Base-by-base conservation (phyloP, 1,284 basidiomycete genomes). In the Pyrrhoderma noxium region DNA sequence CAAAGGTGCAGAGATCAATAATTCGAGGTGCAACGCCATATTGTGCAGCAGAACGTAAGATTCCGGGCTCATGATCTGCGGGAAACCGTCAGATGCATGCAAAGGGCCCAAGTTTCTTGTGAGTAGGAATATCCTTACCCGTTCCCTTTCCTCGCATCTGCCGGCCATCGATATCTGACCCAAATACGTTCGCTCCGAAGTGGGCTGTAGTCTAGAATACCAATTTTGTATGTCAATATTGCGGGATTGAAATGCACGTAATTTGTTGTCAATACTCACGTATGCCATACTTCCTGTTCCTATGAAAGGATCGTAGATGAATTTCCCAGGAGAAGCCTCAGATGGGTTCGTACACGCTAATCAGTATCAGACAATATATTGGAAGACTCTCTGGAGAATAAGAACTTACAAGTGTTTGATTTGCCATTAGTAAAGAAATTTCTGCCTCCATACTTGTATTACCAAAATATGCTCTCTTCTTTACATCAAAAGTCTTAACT, bases 361-460 rank as follows among this genome's bases (percentile, higher is more conserved):
- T 21, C 13, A 43, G 37, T 31, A 5, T 31, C 27, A 27, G 40
- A 45, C 8, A 46, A 25, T 45, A 47, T 49, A 19, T 27, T 11
- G 11, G 27, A 31, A 11, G 19, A 13, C 23, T 3, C 11, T 16
- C 43, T 48, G 21, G 25, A 13, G 37, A 54, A 13, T 23, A 16
- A 42, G 16, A 19, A 55, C 69, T 39, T 55, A 89, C 93, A 61
- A 95, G 70, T 0, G 93, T 85, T 68, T 99, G 96, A 59, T 93
- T 94, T 5, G 94, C 93, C 92, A 98, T 96, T 35, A 98, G 67
- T 40, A 99, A 71, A 1, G 91, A 93, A 57, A 97, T 87, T 63
- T 97, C 93, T 1, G 93, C 82, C 61, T 98, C 94, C 96, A 99
- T 99, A 59, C 89, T 91, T 0, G 96, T 99, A 60, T 96, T 99